Percentiles rank a stretch among this genome's conserved stretches.
Conservation (phyloP, 108 stramenopile species). For the Pseudonitzschia multiseries region DNA sequence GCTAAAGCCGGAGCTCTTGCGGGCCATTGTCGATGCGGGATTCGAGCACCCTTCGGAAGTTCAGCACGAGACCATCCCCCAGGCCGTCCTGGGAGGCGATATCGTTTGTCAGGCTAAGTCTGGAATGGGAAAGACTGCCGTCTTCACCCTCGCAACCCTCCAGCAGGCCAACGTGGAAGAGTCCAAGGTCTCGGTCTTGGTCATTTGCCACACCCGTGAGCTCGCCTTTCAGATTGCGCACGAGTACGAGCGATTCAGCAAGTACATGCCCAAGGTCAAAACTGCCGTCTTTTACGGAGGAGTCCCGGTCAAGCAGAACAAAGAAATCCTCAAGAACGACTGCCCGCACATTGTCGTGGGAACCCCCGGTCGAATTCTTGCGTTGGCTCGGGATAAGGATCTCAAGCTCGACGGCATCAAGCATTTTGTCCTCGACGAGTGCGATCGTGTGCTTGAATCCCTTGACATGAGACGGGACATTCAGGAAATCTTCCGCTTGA, state of each 20-base stretch:
- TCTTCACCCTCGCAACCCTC: conserved; percentile 98
- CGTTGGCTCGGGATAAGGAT: conserved; percentile 88
- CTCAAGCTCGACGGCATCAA: conserved; percentile 94
- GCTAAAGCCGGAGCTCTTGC: conserved; percentile 97
- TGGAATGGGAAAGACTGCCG: conserved; percentile 99
- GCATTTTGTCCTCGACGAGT: conserved; percentile 99
- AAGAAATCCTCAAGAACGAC: conserved; percentile 91
- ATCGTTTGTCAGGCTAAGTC: conserved; percentile 99
- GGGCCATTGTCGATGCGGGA: conserved; percentile 98
- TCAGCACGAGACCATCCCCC: conserved; percentile 99
- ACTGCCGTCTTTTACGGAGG: conserved; percentile 99
- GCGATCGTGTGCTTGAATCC: conserved; percentile 96
- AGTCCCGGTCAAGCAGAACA: conserved; percentile 83
- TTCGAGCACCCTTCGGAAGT: conserved; percentile 99
- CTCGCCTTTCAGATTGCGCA: conserved; percentile 99
- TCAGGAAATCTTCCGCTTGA: conserved; percentile 98
- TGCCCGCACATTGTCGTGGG: conserved; percentile 98
- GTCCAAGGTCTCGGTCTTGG: conserved; percentile 86
- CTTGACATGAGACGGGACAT: conserved; percentile 98
- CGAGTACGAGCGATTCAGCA: conserved; percentile 99
- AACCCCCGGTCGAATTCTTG: conserved; percentile 96
- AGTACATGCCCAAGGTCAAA: conserved; percentile 97
- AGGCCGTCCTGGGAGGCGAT: conserved; percentile 98
- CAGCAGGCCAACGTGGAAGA: conserved; percentile 90
- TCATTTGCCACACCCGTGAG: conserved; percentile 99